These are phyloP conservation scores for Boletus sp. DNA, from an alignment of 768 basidiomycete genomes.

Conservation along the genomic window DNA sequence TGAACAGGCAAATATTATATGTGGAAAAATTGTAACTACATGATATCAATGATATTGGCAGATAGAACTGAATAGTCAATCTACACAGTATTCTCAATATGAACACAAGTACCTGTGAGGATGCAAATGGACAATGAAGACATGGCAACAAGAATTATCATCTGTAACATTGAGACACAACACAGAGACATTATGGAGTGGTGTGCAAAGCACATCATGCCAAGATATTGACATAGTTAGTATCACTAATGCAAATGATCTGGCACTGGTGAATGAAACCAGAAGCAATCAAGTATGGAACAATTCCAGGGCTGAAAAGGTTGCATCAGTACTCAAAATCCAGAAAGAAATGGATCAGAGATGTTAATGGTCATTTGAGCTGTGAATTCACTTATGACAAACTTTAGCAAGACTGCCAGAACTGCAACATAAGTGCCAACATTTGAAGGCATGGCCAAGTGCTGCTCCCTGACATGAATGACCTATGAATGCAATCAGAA, in stretches of 20 bases:
- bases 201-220: background rate
- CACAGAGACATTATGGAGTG: background rate
- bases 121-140: background rate
- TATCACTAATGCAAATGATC: background rate
- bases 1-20: background rate
- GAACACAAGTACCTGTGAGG: background rate
- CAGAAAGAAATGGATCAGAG: background rate
- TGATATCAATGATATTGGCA: background rate
- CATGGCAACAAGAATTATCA: background rate
- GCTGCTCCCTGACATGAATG: background rate
- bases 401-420: background rate
- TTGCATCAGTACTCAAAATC: background rate
- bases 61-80: background rate
- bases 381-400: background rate
- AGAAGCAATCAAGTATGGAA: background rate
- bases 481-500: background rate
- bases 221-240: background rate
- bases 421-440: background rate
- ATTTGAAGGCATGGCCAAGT: background rate
- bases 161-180: background rate
- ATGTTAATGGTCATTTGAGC: background rate
- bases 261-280: background rate
- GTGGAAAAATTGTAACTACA: background rate
- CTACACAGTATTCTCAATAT: background rate
- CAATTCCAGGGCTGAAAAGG: background rate